Base-by-base conservation (phyloP, 2,329 filamentous ascomycete genomes). In the Septoria petroselini region DNA sequence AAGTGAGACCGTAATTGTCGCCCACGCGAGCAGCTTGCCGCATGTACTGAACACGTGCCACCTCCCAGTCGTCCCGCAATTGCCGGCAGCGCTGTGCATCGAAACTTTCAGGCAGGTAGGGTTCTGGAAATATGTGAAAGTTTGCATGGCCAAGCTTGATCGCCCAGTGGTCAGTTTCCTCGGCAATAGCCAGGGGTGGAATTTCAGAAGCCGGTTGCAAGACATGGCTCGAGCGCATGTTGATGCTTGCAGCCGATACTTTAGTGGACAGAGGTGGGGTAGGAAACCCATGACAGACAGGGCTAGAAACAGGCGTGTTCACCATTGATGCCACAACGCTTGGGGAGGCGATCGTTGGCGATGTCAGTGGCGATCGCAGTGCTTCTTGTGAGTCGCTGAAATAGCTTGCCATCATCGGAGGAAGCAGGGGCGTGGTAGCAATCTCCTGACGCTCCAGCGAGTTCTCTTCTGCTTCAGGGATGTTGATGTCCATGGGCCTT, bases 1-100 rank as follows among this genome's bases (percentile, higher is more conserved):
- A 95, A 0, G 89, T 95, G 27, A 84, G 77, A 12, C 91, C 90
- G 61, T 95, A 95, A 70, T 96, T 89, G 69, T 95, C 91, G 48
- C 87, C 86, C 0, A 88, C 93, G 50, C 89, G 86, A 8, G 88
- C 86, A 15, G 94, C 80, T 63, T 95, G 91, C 68, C 91, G 91
- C 58, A 87, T 87, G 71, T 91, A 96, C 67, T 95, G 93, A 67
- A 81, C 80, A 41, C 89, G 81, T 21, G 91, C 91, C 27, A 81
- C 72, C 61, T 91, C 85, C 90, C 91, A 95, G 63, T 94, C 86
- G 5, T 80, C 76, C 43, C 86, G 82, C 42, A 95, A 76, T 63
- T 82, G 78, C 27, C 78, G 78, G 63, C 83, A 81, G 3, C 79
- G 76, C 7, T 83, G 64, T 18, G 58, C 47, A 57, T 85, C 82